phyloP scores from a whole-genome alignment of 148 eudicot species.

The Talinum fruticosum region DNA sequence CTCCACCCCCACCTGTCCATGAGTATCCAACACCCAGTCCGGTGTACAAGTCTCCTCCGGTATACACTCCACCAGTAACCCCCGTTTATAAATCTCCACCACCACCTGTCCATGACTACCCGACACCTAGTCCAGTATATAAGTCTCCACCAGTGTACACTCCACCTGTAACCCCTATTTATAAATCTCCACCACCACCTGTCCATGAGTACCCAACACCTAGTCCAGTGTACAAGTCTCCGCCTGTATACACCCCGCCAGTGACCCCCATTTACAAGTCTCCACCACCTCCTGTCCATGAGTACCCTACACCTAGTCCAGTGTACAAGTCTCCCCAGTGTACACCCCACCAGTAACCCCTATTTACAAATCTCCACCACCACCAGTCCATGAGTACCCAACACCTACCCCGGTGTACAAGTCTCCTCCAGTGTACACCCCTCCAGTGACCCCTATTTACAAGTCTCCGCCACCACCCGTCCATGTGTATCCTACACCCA shows the following conservation, averaged over 20 bases:
- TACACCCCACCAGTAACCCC: not conserved
- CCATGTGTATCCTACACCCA: conserved; percentile 2
- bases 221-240: conserved; percentile 11
- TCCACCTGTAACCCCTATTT: conserved; percentile 16
- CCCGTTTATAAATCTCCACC: conserved; percentile 7
- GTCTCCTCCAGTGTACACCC: not conserved
- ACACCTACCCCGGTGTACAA: conserved; percentile 14
- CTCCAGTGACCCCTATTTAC: not conserved
- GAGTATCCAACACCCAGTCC: conserved; percentile 23
- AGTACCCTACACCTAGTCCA: too few relatives aligned
- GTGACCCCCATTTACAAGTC: conserved; percentile 15
- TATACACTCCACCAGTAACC: not conserved
- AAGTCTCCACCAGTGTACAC: not conserved
- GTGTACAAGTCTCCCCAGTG: too few relatives aligned
- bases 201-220: conserved; percentile 25
- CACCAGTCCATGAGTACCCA: conserved; percentile 7
- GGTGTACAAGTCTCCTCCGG: not conserved
- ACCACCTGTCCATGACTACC: not conserved
- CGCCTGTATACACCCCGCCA: not conserved
- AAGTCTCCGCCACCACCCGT: conserved; percentile 11
- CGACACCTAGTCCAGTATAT: not conserved
- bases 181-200: conserved; percentile 9
- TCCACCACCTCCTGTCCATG: conserved; percentile 28
- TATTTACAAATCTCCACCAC: not conserved
- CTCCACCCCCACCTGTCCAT: conserved; percentile 2